Evolutionary conservation across 768 basidiomycete species (phyloP), one percentile per base, ranked within the genome.

Genomic region (Suillus sp.): DNA sequence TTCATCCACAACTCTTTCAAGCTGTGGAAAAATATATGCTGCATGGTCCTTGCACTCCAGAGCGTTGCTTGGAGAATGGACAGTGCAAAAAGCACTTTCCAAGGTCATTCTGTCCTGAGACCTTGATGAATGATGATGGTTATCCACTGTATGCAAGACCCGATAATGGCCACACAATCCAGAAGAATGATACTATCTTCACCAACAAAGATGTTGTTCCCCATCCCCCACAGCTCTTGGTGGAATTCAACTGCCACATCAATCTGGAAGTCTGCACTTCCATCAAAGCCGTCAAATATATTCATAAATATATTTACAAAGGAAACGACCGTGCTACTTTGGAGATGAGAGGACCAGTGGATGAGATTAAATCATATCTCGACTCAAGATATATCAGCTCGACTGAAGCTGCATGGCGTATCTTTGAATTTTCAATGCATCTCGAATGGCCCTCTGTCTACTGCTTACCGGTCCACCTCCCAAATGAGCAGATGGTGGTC

Each of bases 161-260:
- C 8, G 54, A 83, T 38, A 72, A 81, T 77, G 78, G 77, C 1
- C 61, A 63, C 0, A 62, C 63, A 0, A 67, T 75, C 68, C 30
- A 71, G 20, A 71, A 75, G 18, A 55, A 65, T 9, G 62, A 62
- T 2, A 42, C 64, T 20, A 6, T 25, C 34, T 66, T 78, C 34
- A 71, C 78, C 64, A 85, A 85, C 60, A 64, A 62, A 0, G 72
- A 77, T 75, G 74, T 85, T 25, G 78, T 85, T 3, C 79, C 80
- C 3, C 78, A 83, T 65, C 69, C 64, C 53, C 78, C 76, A 1
- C 77, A 68, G 22, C 50, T n/a, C n/a, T n/a, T n/a, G n/a, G n/a
- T n/a, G n/a, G n/a, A n/a, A n/a, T n/a, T n/a, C n/a, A n/a, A n/a
- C n/a, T n/a, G n/a, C n/a, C n/a, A n/a, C n/a, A n/a, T n/a, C n/a